A percentile compares a stretch with the other conserved stretches of the same genome.
Conservation (phyloP, 139 green algal species). For the Haematococcus sp. region DNA sequence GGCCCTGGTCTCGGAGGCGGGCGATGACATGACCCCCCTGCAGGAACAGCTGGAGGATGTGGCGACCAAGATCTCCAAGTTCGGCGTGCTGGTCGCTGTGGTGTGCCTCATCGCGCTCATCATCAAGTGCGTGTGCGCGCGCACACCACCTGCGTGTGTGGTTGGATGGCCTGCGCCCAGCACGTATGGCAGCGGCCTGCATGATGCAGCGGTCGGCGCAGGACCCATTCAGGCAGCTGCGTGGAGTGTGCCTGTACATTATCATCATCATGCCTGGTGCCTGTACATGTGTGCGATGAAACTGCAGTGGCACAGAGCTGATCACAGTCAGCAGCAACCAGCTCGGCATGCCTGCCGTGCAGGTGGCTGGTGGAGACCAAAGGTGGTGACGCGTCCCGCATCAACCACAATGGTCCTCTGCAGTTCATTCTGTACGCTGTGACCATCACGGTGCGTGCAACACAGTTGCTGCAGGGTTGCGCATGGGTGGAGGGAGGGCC, state of each 20-base stretch:
- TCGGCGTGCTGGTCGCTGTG: conserved; percentile 84
- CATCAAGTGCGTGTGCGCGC: conserved; percentile 55
- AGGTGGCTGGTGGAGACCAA: conserved; percentile 67
- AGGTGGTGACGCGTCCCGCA: conserved; percentile 65
- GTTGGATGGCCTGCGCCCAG: no score
- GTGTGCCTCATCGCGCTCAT: conserved; percentile 88
- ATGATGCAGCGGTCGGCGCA: no score
- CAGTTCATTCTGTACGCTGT: conserved; percentile 92
- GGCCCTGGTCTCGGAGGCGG: conserved; percentile 78
- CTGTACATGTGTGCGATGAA: no score
- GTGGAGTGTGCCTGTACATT: conserved; percentile 80
- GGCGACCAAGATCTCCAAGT: conserved; percentile 89
- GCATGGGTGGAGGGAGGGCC: no score
- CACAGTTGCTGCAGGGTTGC: no score
- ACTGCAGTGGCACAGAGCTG: no score
- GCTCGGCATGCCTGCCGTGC: no score
- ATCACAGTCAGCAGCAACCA: no score
- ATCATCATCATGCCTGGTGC: conserved; percentile 78
- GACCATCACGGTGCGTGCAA: conserved; percentile 96
- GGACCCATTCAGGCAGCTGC: no score
- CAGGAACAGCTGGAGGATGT: conserved; percentile 89
- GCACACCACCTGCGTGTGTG: no score
- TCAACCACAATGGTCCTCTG: conserved; percentile 58
- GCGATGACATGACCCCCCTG: conserved; percentile 83
- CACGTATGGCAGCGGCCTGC: no score